Conservation (phyloP, 768 basidiomycete species). For the Lentinula aciculospora region DNA sequence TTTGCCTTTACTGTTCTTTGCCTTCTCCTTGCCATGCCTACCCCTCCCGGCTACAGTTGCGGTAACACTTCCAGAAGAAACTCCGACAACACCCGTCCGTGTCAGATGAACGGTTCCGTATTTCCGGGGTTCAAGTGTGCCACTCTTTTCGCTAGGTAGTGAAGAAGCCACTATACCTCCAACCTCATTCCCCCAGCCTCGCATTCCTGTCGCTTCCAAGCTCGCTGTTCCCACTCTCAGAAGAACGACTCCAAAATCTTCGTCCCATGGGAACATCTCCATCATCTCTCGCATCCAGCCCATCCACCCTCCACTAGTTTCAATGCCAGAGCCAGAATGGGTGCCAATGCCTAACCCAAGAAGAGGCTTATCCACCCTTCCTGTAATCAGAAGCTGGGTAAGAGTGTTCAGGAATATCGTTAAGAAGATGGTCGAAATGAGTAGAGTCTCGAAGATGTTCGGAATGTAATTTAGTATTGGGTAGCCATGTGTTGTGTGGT, state of each 20-base stretch:
- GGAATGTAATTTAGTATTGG: constrained; percentile 74
- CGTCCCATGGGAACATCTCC: constrained; percentile 47
- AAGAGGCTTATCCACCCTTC: constrained; percentile 53
- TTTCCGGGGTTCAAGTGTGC: background rate
- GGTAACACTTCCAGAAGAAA: constrained; percentile 11
- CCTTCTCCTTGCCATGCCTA: constrained; percentile 16
- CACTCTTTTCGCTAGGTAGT: background rate
- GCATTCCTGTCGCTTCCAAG: constrained; percentile 66
- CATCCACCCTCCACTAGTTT: background rate
- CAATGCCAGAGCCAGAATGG: background rate
- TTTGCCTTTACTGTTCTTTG: background rate
- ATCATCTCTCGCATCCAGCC: background rate
- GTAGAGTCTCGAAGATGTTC: constrained; percentile 62
- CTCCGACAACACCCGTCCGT: constrained; percentile 30
- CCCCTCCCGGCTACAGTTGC: constrained; percentile 12
- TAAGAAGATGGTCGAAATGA: constrained; percentile 50
- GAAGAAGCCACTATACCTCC: constrained; percentile 36
- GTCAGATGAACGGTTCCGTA: constrained; percentile 32
- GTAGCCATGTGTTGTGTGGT: constrained; percentile 26
- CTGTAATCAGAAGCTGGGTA: constrained; percentile 62
- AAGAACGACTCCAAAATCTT: constrained; percentile 69
- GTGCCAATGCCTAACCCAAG: constrained; percentile 39
- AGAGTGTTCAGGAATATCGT: constrained; percentile 57
- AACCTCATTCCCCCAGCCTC: constrained; percentile 73
- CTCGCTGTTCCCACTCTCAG: constrained; percentile 71